Evolutionary conservation across 345 rosid species (phyloP), one percentile per base, ranked within the genome.

Genomic region (Populus nigra): DNA sequence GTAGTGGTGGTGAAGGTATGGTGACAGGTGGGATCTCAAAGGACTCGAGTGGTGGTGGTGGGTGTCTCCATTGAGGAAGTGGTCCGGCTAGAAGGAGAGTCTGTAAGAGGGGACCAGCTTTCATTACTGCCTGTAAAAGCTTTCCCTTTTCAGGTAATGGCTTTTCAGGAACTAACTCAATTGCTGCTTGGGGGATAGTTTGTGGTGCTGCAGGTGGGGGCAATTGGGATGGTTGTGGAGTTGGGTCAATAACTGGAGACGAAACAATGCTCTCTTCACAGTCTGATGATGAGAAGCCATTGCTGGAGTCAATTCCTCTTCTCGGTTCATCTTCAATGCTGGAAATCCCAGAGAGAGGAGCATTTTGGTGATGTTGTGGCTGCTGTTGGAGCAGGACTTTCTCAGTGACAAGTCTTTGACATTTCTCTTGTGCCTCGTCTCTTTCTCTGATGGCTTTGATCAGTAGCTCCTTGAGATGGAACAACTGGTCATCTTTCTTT

Each of bases 141-240:
- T 92, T 93, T 8, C 99, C 99, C 82, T 96, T 96, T 78, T 96
- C 98, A 8, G 99, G 99, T 33, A 95, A 84, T 76, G 96, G 96
- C 84, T 86, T 93, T 43, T 87, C 91, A 41, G 89, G 84, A 31
- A 87, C 77, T 9, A 90, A 50, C 75, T 88, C 89, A 6, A 82
- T 25, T 67, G 72, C 75, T 20, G 80, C 78, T 22, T 84, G 83
- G 33, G 86, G 75, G 45, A 76, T 68, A 47, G 81, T 69, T 31
- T 62, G 85, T 16, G 76, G 75, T 45, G 53, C 45, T 17, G 77
- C 7, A 3, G 71, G 4, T 33, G n/a, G 49, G 15, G 75, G 65
- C 63, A 68, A n/a, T 23, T 68, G 78, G 11, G 81, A 75, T 16
- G 73, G 73, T 62, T 81, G 83, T 9, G 79, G 88, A 79, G 83